Base-by-base conservation (phyloP, 2,329 filamentous ascomycete species). In the Pseudogymnoascus sp. region DNA sequence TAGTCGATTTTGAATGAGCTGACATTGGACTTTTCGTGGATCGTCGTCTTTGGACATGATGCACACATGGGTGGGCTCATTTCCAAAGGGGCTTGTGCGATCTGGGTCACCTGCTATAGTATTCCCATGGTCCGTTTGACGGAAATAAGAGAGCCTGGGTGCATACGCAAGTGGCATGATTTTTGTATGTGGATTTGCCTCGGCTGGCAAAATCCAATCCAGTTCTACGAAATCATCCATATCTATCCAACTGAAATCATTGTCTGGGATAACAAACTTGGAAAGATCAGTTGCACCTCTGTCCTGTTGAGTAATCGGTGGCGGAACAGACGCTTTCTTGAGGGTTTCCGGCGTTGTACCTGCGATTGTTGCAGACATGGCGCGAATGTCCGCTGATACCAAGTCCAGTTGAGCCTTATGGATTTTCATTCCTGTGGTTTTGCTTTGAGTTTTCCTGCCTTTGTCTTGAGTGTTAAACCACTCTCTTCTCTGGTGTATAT, bases 191-290 rank as follows among this genome's bases (percentile, higher is more conserved):
- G 93, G 93, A 68, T 96, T 96, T 33, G 89, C 86, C 72, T 96
- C 91, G 13, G 91, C 89, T 0, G 93, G 93, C 23, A 97, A 77
- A 62, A 96, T 93, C 93, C 93, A 97, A 73, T 97, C 96, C 21
- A 99, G 79, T 74, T 99, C 95, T 31, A 99, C 93, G 76, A 99
- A 99, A 74, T 99, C 95, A 73, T 99, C 95, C 92, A 99, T 97
- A 72, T 99, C 95, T 67, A 99, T 93, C 95, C 95, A 99, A 63
- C 88, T 92, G 69, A 92, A 87, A 71, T 99, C 95, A 63, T 96
- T 90, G 74, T 99, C 95, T 0, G 95, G 93, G 60, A 99, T 99
- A 0, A 88, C 93, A 73, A 99, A 99, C 62, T 89, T 88, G 0
- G 93, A 96, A 60, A 96, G 80, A 73, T 93, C 88, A 2, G 84